Base-by-base conservation (phyloP, 768 basidiomycete genomes). In the Agrocybe chaxingu region DNA sequence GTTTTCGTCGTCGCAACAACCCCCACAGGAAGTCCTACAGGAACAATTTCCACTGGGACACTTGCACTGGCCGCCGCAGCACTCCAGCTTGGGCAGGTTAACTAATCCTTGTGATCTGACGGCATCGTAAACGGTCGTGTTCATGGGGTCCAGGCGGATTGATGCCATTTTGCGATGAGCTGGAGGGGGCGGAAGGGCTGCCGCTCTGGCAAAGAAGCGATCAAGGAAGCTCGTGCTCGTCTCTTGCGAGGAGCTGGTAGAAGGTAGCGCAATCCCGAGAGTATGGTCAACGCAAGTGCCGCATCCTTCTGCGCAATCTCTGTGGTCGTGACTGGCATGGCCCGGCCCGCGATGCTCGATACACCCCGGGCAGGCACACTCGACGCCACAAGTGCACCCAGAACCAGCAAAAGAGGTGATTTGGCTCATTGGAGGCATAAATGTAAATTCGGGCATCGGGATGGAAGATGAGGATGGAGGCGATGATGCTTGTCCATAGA, bases 281-380 rank as follows among this genome's bases (percentile, higher is more conserved):
- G 58, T 63, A 52, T 73, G 67, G 62, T 89, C 87, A 29, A 89
- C 67, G 57, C 87, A 90, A 18, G 78, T 75, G 4, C 74, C 70
- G 59, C 87, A 89, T 13, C 78, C 78, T 32, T 77, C 73, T n/a
- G 67, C 70, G 59, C 78, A 79, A 54, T 72, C 68, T 19, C 58
- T 66, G 47, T 76, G 78, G 41, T 80, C 74, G 12, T 70, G 58
- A 40, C 72, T 72, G 13, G 69, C 76, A 51, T 81, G 63, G 12
- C 73, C 72, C 12, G 65, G 50, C 1, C 81, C 80, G n/a, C 85
- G 82, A 60, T 90, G 88, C 57, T 85, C 75, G 8, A 78, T 63
- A 60, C 88, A 91, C 32, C 87, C 87, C 0, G 87, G 87, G 65
- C 88, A 91, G 10, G 75, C 75, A 59, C 88, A 91, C 36, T 70